phyloP scores from a whole-genome alignment of 2,329 filamentous ascomycete species.

The Fusarium sp. region DNA sequence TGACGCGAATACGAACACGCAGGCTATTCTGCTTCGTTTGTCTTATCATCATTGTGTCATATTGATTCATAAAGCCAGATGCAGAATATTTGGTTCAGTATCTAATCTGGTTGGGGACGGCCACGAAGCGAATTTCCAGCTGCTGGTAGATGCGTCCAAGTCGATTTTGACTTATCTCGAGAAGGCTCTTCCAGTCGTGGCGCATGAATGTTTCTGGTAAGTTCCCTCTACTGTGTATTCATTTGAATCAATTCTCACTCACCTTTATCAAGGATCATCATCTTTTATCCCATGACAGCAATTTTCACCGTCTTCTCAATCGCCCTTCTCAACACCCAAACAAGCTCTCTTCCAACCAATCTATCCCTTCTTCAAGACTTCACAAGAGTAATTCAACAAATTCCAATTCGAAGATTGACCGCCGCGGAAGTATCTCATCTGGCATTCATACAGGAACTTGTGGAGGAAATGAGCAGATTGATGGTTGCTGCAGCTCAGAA shows the following conservation, averaged over 20 bases:
- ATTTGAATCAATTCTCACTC: too few relatives aligned
- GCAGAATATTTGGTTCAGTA: neutral
- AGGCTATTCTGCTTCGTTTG: constrained; percentile 5
- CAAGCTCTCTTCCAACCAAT: neutral
- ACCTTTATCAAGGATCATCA: too few relatives aligned
- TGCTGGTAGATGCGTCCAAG: neutral
- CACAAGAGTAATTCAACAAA: neutral
- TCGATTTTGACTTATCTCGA: constrained; percentile 6
- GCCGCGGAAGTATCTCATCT: neutral
- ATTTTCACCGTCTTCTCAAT: neutral
- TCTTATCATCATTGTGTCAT: constrained; percentile 11
- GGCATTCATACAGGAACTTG: neutral
- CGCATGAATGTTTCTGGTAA: constrained; percentile 11
- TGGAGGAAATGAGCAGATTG: neutral
- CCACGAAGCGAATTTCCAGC: neutral
- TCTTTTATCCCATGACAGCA: constrained; percentile 10
- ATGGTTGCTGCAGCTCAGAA: neutral
- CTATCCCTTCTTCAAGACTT: neutral
- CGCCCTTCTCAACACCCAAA: neutral
- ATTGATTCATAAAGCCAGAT: neutral
- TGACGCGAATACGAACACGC: neutral
- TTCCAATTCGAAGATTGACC: neutral
- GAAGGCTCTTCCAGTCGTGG: neutral
- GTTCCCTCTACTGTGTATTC: too few relatives aligned
- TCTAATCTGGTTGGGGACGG: rapidly evolving